phyloP scores from a whole-genome alignment of 306 rosid species.

The Comarum palustre region DNA sequence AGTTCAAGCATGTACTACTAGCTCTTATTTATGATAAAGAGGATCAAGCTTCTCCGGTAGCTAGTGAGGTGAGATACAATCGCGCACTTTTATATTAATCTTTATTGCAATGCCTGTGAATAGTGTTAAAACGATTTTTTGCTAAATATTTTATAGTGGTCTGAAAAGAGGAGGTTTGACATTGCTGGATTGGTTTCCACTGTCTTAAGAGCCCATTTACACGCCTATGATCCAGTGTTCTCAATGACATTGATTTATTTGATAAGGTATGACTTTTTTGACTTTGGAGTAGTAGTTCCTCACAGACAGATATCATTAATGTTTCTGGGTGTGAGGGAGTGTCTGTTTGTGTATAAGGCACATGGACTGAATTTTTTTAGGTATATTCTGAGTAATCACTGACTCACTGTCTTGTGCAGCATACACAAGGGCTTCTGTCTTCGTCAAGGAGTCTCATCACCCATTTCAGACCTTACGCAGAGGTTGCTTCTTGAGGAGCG shows the following conservation, averaged over 20 bases:
- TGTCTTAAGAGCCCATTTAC: constrained; percentile 84
- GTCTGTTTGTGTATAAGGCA: background rate
- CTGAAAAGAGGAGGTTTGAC: constrained; percentile 78
- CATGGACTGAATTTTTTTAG: background rate
- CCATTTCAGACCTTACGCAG: constrained; percentile 87
- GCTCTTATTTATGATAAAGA: constrained; percentile 90
- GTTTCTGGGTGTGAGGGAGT: background rate
- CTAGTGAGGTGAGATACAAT: constrained; percentile 57
- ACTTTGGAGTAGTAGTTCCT: constrained; percentile 11
- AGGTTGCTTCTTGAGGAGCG: constrained; percentile 94
- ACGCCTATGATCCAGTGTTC: constrained; percentile 92
- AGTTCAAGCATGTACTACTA: constrained; percentile 94
- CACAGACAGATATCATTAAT: background rate
- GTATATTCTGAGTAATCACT: constrained; percentile 1
- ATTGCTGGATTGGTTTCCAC: constrained; percentile 84
- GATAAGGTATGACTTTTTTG: constrained; percentile 60
- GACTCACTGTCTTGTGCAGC: constrained; percentile 39
- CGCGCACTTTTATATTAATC: background rate
- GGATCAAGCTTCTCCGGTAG: constrained; percentile 79
- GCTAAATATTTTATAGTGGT: constrained; percentile 59
- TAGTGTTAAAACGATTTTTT: background rate
- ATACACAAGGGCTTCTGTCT: constrained; percentile 87
- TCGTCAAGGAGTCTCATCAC: constrained; percentile 85
- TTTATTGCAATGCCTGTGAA: background rate
- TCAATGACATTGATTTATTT: constrained; percentile 92